phyloP scores from a whole-genome alignment of 768 basidiomycete species.

The Amanita subjunquillea region DNA sequence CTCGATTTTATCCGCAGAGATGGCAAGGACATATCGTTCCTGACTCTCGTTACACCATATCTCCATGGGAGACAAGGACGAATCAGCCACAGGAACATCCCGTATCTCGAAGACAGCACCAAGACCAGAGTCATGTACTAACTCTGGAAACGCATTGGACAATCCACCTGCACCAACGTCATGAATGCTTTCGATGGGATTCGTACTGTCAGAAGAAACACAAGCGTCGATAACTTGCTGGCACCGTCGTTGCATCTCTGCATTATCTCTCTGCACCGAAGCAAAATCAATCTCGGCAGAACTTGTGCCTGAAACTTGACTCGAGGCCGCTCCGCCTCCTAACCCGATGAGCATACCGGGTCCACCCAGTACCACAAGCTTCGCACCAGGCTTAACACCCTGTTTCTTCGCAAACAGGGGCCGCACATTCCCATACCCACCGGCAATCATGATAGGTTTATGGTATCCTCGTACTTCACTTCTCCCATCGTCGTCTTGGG shows the following conservation, averaged over 20 bases:
- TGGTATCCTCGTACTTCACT: slow-evolving; percentile 88
- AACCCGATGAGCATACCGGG: slow-evolving; percentile 95
- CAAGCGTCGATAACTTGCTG: slow-evolving; percentile 98
- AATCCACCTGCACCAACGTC: slow-evolving; percentile 97
- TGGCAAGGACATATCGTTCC: slow-evolving; percentile 93
- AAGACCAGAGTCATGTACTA: slow-evolving; percentile 92
- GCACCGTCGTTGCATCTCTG: slow-evolving; percentile 95
- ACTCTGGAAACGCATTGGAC: slow-evolving; percentile 92
- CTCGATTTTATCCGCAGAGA: slow-evolving; percentile 51
- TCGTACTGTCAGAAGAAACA: slow-evolving; percentile 41
- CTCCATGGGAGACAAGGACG: slow-evolving; percentile 97
- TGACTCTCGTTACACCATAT: slow-evolving; percentile 99
- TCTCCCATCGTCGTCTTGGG: slow-evolving; percentile 29
- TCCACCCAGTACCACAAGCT: slow-evolving; percentile 88
- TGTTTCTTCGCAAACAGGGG: slow-evolving; percentile 74
- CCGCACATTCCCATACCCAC: slow-evolving; percentile 90
- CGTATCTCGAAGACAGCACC: slow-evolving; percentile 92
- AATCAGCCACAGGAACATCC: slow-evolving; percentile 85
- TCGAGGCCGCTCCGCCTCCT: slow-evolving; percentile 94
- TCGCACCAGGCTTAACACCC: slow-evolving; percentile 69
- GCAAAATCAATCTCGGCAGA: slow-evolving; percentile 95
- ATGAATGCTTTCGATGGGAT: slow-evolving; percentile 92
- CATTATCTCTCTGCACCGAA: slow-evolving; percentile 94
- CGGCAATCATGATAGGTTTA: slow-evolving; percentile 99
- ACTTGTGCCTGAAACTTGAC: slow-evolving; percentile 83